Evolutionary conservation across 148 eudicot genomes (phyloP).

Genomic region (Dianthus caryophyllus): DNA sequence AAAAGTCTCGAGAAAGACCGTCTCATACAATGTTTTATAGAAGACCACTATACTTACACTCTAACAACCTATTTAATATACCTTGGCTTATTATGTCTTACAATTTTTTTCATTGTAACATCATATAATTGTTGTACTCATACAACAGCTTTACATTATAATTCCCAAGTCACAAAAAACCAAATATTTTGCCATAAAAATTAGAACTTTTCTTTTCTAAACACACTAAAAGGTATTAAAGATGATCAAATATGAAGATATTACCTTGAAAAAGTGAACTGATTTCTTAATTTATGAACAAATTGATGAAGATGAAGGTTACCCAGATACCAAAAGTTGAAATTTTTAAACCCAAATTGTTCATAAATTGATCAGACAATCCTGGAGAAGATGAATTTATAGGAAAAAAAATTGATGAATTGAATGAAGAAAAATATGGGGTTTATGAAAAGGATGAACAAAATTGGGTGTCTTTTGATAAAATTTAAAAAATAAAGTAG

Average conservation of each 20-base stretch:
- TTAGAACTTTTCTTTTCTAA: not conserved
- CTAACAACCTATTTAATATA: too few relatives aligned
- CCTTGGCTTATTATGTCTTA: too few relatives aligned
- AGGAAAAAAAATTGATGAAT: not conserved
- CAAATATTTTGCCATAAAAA: not conserved
- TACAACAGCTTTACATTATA: too few relatives aligned
- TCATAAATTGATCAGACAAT: not conserved
- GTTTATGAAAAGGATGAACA: not conserved
- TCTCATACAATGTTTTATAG: too few relatives aligned
- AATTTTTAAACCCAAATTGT: slow-evolving; percentile 2
- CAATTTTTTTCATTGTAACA: too few relatives aligned
- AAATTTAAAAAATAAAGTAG: too few relatives aligned
- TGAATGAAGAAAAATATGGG: not conserved
- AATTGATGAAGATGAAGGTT: not conserved
- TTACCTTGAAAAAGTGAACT: slow-evolving; percentile 17
- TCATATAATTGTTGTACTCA: not conserved
- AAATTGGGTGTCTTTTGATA: not conserved
- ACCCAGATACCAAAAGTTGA: slow-evolving; percentile 9
- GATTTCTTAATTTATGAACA: not conserved
- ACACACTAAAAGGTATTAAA: not conserved
- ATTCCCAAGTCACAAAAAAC: not conserved
- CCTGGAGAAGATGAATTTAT: not conserved
- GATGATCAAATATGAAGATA: not conserved
- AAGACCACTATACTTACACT: too few relatives aligned
- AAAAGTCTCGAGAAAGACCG: too few relatives aligned